Evolutionary conservation across 257 asterid species (phyloP).

Genomic region (Anisodus tanguticus): DNA sequence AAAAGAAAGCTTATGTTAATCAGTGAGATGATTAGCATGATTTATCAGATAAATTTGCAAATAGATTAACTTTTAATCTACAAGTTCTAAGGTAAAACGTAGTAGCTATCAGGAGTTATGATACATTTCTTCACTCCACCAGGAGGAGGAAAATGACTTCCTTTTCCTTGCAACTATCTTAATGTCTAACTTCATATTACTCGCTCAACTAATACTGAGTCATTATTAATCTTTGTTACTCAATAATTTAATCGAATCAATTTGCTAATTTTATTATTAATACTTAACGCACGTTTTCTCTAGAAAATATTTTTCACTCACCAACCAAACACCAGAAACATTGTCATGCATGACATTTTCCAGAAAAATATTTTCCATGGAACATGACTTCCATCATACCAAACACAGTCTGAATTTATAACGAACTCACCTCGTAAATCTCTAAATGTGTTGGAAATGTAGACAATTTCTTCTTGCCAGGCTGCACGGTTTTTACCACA

Average conservation of each 20-base stretch:
- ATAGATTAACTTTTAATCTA: background rate
- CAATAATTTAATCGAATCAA: background rate
- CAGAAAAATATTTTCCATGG: background rate
- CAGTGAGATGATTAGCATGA: conserved; percentile 9
- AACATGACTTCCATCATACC: no score
- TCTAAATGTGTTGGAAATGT: conserved; percentile 97
- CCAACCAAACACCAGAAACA: background rate
- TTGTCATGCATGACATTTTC: no score
- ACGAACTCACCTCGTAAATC: conserved; percentile 69
- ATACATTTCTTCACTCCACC: background rate
- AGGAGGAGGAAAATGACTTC: no score
- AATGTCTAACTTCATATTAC: no score
- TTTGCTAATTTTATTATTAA: background rate
- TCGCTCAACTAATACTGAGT: no score
- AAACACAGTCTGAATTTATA: background rate
- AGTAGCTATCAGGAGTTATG: background rate
- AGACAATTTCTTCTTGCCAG: conserved; percentile 89
- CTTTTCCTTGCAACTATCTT: no score
- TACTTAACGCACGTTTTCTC: background rate
- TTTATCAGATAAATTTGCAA: background rate
- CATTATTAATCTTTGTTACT: background rate
- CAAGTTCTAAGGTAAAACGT: background rate
- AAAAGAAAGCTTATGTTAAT: background rate
- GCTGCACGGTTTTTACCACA: conserved; percentile 84
- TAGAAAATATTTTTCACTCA: background rate